These are phyloP conservation scores for Cryptosporidium andersoni DNA, from an alignment of 169 alveolate genomes.

Conservation along the genomic window DNA sequence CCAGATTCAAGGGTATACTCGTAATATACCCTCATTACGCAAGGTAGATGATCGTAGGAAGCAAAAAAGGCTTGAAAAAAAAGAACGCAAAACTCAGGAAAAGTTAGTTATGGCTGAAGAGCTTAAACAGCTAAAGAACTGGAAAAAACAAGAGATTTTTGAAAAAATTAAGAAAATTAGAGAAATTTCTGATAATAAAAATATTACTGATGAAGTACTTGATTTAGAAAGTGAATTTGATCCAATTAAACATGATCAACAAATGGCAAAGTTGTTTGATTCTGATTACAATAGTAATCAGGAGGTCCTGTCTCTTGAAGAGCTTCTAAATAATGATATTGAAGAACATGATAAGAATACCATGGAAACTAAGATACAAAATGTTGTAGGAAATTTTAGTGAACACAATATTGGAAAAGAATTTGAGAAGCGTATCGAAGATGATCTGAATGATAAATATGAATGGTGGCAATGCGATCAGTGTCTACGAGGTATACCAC, in stretches of 20 bases:
- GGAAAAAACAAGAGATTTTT: slow-evolving; percentile 82
- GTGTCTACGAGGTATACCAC: slow-evolving; percentile 84
- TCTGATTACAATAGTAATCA: slow-evolving; percentile 81
- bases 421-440: slow-evolving; percentile 32
- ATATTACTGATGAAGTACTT: slow-evolving; percentile 75
- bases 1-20: slow-evolving; percentile 72
- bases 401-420: background rate
- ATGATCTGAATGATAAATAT: slow-evolving; percentile 69
- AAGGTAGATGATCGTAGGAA: slow-evolving; percentile 81
- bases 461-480: slow-evolving; percentile 88
- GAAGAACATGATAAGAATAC: slow-evolving; percentile 65
- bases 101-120: slow-evolving; percentile 80
- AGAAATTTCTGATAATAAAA: slow-evolving; percentile 76
- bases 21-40: slow-evolving; percentile 73
- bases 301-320: slow-evolving; percentile 68
- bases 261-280: slow-evolving; percentile 82
- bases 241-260: slow-evolving; percentile 81
- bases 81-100: slow-evolving; percentile 81
- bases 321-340: slow-evolving; percentile 67
- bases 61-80: slow-evolving; percentile 78
- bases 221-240: slow-evolving; percentile 80
- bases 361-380: slow-evolving; percentile 53
- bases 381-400: slow-evolving; percentile 8
- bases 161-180: slow-evolving; percentile 79
- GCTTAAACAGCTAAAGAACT: slow-evolving; percentile 77